Evolutionary conservation across 2,329 filamentous ascomycete species (phyloP), one percentile per base, ranked within the genome.

Genomic region (Chlorencoelia australis): DNA sequence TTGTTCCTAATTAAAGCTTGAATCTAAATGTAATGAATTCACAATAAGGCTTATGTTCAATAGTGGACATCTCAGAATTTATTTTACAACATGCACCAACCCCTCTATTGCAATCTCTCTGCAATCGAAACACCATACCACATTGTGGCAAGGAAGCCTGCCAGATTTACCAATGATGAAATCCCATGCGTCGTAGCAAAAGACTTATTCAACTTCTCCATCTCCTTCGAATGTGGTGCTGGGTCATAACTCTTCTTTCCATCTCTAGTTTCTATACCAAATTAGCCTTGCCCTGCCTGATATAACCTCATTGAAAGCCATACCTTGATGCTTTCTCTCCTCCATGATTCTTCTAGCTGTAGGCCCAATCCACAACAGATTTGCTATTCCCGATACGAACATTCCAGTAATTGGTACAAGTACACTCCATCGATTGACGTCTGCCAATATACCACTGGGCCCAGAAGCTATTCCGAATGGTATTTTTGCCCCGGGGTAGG

Each of bases 221-320:
- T 95, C 64, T 89, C 84, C 49, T 79, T 69, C 4, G 82, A 91
- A 53, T 94, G 84, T 25, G 86, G 83, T 1, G 78, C 71, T 35
- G 73, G 65, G 46, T 94, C 86, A 53, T 82, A 83, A 59, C 79
- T 84, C 57, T 82, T 83, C 70, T 94, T 95, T 37, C 86, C 86
- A 56, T 95, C 89, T 51, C 80, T 77, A 43, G 81, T 86, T 67
- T 89, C 88, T 78, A 42, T 28, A 37, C 21, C n/a, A 21, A 14
- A 13, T 33, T 20, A 37, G 29, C 22, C 16, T 16, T 9, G 14
- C 19, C 20, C 19, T 30, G 9, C 3, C 7, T 18, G 7, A 33
- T 26, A 13, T 16, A 10, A 22, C 15, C 14, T 6, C 6, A n/a
- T 5, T 37, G 14, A 2, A n/a, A n/a, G 17, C 56, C 70, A 45